Percentiles rank a stretch among this genome's conserved stretches.
These are phyloP conservation scores for Hortaea sp. DNA, from an alignment of 2,329 filamentous ascomycete genomes.

Conservation along the genomic window DNA sequence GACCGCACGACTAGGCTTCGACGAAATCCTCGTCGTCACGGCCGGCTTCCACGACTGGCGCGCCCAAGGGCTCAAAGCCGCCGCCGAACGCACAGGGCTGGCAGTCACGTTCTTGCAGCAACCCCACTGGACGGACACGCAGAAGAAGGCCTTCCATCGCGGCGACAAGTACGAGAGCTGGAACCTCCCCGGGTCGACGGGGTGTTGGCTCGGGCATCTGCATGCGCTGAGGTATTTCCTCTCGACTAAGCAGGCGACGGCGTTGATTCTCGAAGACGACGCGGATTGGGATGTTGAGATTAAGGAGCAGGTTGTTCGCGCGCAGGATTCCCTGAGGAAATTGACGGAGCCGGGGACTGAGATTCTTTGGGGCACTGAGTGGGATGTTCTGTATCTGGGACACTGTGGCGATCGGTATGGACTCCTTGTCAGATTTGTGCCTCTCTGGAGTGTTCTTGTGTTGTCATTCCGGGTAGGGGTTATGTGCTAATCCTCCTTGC, in stretches of 20 bases:
- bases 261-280: constrained; percentile 29
- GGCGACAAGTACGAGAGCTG: background rate
- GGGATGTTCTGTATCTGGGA: constrained; percentile 32
- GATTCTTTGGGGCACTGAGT: constrained; percentile 22
- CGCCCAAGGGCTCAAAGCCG: background rate
- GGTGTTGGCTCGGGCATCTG: constrained; percentile 22
- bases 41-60: background rate
- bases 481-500: too few relatives aligned
- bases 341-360: background rate
- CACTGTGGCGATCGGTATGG: constrained; percentile 24
- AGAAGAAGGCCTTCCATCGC: background rate
- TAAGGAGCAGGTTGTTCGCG: constrained; percentile 1
- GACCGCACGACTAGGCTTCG: background rate
- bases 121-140: background rate
- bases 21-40: background rate
- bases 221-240: constrained; percentile 23
- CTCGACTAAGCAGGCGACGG: constrained; percentile 14
- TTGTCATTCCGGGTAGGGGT: too few relatives aligned
- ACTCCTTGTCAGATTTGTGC: background rate
- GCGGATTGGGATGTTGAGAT: constrained; percentile 30
- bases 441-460: too few relatives aligned
- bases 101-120: background rate
- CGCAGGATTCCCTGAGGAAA: background rate
- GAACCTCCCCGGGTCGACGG: background rate
- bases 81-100: background rate